A percentile compares a stretch with the other conserved stretches of the same genome.
These are phyloP conservation scores for Nigrospora osmanthi DNA, from an alignment of 2,329 filamentous ascomycete genomes.

Conservation along the genomic window DNA sequence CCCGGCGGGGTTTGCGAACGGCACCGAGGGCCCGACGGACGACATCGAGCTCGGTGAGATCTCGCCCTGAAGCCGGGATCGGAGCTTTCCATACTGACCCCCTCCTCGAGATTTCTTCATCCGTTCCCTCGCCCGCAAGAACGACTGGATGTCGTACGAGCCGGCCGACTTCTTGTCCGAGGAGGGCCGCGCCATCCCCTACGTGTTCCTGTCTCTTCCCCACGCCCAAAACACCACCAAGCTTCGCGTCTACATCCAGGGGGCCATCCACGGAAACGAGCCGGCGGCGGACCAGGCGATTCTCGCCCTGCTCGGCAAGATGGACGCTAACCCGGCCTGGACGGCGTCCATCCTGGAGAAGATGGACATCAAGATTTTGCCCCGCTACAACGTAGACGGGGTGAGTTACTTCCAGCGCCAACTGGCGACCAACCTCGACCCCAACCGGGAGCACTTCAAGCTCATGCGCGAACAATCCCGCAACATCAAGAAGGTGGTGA, in stretches of 20 bases:
- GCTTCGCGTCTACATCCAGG: constrained; percentile 19
- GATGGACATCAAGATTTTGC: constrained; percentile 14
- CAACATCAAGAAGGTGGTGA: constrained; percentile 19
- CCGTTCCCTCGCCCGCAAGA: constrained; percentile 14
- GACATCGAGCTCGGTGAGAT: constrained; percentile 18
- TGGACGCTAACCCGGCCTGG: constrained; percentile 14
- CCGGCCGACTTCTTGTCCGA: constrained; percentile 19
- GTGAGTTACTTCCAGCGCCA: constrained; percentile 17
- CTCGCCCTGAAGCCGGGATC: too few relatives aligned
- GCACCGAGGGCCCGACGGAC: constrained; percentile 20
- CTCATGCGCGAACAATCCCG: constrained; percentile 18
- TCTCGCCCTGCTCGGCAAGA: constrained; percentile 16
- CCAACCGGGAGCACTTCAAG: constrained; percentile 20
- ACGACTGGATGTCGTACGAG: constrained; percentile 19
- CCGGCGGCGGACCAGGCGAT: constrained; percentile 17
- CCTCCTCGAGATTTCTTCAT: constrained; percentile 15
- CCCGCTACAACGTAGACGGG: constrained; percentile 18
- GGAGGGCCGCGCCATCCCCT: constrained; percentile 16
- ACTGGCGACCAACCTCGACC: constrained; percentile 16
- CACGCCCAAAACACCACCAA: constrained; percentile 5
- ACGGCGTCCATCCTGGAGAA: constrained; percentile 11
- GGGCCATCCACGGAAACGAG: constrained; percentile 18
- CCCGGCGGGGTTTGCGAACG: constrained; percentile 15
- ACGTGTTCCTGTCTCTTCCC: constrained; percentile 11
- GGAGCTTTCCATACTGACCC: too few relatives aligned